Conservation (phyloP, 2,329 filamentous ascomycete genomes). For the Plenodomus lindquistii region DNA sequence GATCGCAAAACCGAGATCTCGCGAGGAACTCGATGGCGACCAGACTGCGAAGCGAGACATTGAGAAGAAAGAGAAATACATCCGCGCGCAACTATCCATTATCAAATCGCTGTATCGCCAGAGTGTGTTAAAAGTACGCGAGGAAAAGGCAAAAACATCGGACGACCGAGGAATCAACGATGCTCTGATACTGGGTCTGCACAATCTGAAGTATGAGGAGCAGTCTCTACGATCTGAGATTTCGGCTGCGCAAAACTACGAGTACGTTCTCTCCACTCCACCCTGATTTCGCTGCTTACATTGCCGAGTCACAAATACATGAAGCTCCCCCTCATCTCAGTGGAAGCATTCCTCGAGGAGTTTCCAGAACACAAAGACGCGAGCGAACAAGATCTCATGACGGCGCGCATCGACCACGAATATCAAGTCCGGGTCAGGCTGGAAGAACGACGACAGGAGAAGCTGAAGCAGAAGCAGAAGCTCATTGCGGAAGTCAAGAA, state of each 20-base stretch:
- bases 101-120: slow-evolving; percentile 77
- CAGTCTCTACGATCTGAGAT: slow-evolving; percentile 90
- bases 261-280: slow-evolving; percentile 61
- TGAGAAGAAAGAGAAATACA: slow-evolving; percentile 65
- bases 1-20: slow-evolving; percentile 17
- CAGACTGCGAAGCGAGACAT: slow-evolving; percentile 30
- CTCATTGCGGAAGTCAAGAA: slow-evolving; percentile 82
- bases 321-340: slow-evolving; percentile 79
- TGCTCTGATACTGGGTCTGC: slow-evolving; percentile 84
- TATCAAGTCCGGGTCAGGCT: slow-evolving; percentile 79
- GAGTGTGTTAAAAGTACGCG: slow-evolving; percentile 77
- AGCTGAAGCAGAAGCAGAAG: slow-evolving; percentile 67
- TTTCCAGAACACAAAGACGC: slow-evolving; percentile 75
- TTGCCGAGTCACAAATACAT: slow-evolving; percentile 77
- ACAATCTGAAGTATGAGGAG: slow-evolving; percentile 97
- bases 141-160: slow-evolving; percentile 83
- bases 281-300: slow-evolving; percentile 11
- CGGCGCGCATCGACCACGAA: slow-evolving; percentile 89
- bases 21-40: slow-evolving; percentile 29
- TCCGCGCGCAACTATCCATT: slow-evolving; percentile 66
- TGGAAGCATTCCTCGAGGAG: slow-evolving; percentile 76
- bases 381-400: slow-evolving; percentile 81
- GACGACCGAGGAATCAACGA: slow-evolving; percentile 92
- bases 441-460: slow-evolving; percentile 75
- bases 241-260: slow-evolving; percentile 83